Evolutionary conservation across 441 rosid species (phyloP), one percentile per base, ranked within the genome.

Genomic region (Gossypium lobatum): DNA sequence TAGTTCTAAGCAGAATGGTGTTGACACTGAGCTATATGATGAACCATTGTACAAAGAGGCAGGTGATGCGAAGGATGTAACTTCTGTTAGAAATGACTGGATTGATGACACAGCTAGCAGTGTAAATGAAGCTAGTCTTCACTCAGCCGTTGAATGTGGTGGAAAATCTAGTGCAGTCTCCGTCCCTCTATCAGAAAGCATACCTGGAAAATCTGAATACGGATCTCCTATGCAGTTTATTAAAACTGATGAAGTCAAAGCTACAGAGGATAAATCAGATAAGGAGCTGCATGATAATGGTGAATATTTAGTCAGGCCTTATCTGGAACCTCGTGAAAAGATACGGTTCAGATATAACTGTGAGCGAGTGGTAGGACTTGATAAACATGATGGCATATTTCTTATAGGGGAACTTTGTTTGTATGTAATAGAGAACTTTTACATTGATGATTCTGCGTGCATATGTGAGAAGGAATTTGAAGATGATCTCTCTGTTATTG

Each of bases 341-440:
- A 97, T 97, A 66, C 86, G 95, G 64, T 89, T 86, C 84, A 91
- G 91, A 81, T 95, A 88, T 79, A 97, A 95, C 83, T 95, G 97
- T 81, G 99, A 97, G 85, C 84, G 98, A 78, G 99, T 97, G 75
- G 88, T 93, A 42, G 97, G 98, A 79, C 93, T 97, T 81, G 99
- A 95, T 85, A 95, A 95, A 86, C 99, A 93, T 78, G 99, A 97
- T 82, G 99, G 99, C 54, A 88, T 97, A 79, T 97, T 95, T 86
- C 80, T 97, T 80, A 93, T 97, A 31, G 99, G 99, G 72, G 99
- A 97, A 74, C 86, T 89, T 77, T 91, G 87, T 75, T 84, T 95
- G 68, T 97, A 97, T 78, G 89, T 97, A 66, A 97, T 97, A 28
- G 99, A 97, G 84, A 97, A 97, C 78, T 95, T 97, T 72, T 97